Evolutionary conservation across 345 rosid species (phyloP).

Genomic region (Arabis hirsuta): DNA sequence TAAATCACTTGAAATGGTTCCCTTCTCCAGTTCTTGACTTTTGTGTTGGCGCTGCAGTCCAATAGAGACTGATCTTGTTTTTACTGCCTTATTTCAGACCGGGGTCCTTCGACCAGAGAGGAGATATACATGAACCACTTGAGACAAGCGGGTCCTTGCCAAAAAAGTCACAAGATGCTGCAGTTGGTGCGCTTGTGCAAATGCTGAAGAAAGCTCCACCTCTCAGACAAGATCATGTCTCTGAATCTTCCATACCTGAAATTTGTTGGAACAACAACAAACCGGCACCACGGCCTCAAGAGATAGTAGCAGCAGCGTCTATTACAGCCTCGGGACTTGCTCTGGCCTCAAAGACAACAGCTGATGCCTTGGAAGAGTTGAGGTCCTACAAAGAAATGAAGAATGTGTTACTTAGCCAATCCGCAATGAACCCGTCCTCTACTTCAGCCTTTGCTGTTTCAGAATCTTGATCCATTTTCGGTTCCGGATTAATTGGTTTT

Average conservation of each 20-base stretch:
- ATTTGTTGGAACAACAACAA: constrained; percentile 32
- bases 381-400: constrained; percentile 67
- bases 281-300: constrained; percentile 17
- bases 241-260: constrained; percentile 48
- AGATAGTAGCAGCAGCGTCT: constrained; percentile 49
- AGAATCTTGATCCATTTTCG: constrained; percentile 33
- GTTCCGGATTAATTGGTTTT: constrained; percentile 2
- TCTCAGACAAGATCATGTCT: constrained; percentile 60
- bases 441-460: constrained; percentile 34
- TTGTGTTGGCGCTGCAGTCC: background rate
- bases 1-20: background rate
- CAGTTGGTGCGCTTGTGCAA: constrained; percentile 80
- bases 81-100: constrained; percentile 48
- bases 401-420: constrained; percentile 61
- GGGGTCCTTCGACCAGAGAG: constrained; percentile 63
- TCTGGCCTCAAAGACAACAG: constrained; percentile 64
- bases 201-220: constrained; percentile 93
- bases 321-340: constrained; percentile 55
- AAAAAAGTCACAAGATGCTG: constrained; percentile 81
- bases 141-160: constrained; percentile 58
- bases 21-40: background rate
- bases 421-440: constrained; percentile 24
- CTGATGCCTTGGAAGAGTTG: constrained; percentile 92
- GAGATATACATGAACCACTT: constrained; percentile 47
- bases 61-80: constrained; percentile 13